Base-by-base conservation (phyloP, 164 flowering plant species). In the Saururus chinensis region DNA sequence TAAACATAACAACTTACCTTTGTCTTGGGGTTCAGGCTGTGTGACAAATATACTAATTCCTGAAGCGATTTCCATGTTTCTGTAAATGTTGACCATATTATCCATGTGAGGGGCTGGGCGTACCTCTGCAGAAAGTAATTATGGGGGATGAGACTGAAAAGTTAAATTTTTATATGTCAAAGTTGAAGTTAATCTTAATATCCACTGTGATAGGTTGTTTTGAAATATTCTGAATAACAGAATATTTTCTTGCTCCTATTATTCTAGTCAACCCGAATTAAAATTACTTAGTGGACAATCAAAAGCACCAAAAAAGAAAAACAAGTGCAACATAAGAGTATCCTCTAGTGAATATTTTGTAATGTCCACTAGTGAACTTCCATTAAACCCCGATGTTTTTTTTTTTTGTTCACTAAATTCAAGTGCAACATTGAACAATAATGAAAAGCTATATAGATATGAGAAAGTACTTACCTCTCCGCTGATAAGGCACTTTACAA, bases 21-120 rank as follows among this genome's bases (percentile, higher is more conserved):
- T 76, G 16, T 72, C 60, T 41, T 68, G 55, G 7, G 75, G 65
- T 52, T 71, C 72, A 78, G 66, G 77, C 73, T 93, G 96, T n/a
- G 92, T 77, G 64, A 78, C 75, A 66, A 87, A 82, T 12, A 84
- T 80, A 60, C 77, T 81, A 60, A 84, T 57, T 57, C 95, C 96
- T 19, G 93, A 84, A 74, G 89, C 96, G 70, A 69, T 69, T 78
- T 95, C 95, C 97, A 95, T 91, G 85, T 75, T 85, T 69, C 81
- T 95, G 83, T 95, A 95, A 64, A 95, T 80, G 70, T 66, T 76
- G 61, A 91, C 99, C 76, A 95, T 79, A 75, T 74, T 95, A 68
- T 95, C 96, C 97, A 95, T 95, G 65, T 95, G 92, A 65, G 93
- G 92, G 70, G 91, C 96, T 56, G 92, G 77, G 0, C 95, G 88